Evolutionary conservation across 2,329 filamentous ascomycete genomes (phyloP), one percentile per base, ranked within the genome.

Genomic region (Metarhizium sp.): DNA sequence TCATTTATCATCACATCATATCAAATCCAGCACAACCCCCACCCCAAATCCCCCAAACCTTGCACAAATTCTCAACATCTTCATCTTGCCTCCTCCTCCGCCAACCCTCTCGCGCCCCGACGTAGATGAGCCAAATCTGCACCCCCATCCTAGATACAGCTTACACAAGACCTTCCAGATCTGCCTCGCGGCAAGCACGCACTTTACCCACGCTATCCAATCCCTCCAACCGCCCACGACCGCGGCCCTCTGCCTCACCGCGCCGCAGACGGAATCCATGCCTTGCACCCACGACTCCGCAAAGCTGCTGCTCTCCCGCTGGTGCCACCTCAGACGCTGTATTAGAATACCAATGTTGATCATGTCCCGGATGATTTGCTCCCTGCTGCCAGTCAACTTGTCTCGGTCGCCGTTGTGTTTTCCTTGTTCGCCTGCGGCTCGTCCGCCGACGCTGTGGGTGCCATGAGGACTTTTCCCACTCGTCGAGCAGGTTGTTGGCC

Each of bases 401-500:
- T 62, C 30, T 54, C 60, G 55, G 71, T 72, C 46, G 51, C 7
- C 16, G 46, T 61, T 20, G 55, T 60, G 56, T 71, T 73, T 59
- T 71, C 70, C 59, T 70, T 69, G 59, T 66, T 59, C 20, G 59
- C 61, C 34, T 56, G 50, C 43, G 63, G 60, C 14, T 64, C 60
- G 7, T 34, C 32, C 14, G 13, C 42, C 40, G 30, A 18, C 36
- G 36, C 6, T 29, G 48, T 25, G 11, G 70, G 68, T 8, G 68
- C 60, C 6, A 63, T 61, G 47, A 73, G 61, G 71, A 73, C 69
- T 84, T 89, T 73, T 97, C 92, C 89, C 90, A 95, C 67, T 96
- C 91, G 60, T 85, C 87, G 83, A 96, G 90, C 56, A 96, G 77
- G 59, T 87, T 88, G 40, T 85, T 88, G n/a, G 92, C 89, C 1